These are phyloP conservation scores for Cephalotrichum gorgonifer DNA, from an alignment of 2,329 filamentous ascomycete species.

Conservation along the genomic window DNA sequence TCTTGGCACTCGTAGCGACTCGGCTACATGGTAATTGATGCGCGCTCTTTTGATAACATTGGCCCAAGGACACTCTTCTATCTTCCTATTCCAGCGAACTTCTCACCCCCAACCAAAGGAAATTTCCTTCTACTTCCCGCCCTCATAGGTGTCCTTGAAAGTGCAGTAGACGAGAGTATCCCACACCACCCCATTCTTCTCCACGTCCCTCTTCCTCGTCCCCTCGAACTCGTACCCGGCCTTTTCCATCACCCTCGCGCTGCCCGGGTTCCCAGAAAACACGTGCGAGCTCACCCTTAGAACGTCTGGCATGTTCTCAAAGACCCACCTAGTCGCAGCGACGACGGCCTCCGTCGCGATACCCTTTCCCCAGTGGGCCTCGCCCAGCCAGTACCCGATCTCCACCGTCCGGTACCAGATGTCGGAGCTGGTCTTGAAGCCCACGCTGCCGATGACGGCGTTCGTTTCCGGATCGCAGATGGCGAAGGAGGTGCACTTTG, in stretches of 20 bases:
- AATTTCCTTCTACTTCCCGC: too few relatives aligned
- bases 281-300: constrained; percentile 29
- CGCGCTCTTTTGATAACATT: too few relatives aligned
- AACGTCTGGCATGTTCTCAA: constrained; percentile 27
- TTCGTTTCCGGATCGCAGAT: constrained; percentile 20
- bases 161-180: constrained; percentile 28
- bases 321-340: constrained; percentile 31
- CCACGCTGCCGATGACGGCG: constrained; percentile 28
- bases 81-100: too few relatives aligned
- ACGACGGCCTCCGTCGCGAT: constrained; percentile 27
- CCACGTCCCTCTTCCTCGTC: constrained; percentile 24
- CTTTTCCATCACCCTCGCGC: constrained; percentile 29
- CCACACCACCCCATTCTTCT: constrained; percentile 28
- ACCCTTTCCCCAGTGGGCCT: constrained; percentile 33
- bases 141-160: too few relatives aligned
- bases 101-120: too few relatives aligned
- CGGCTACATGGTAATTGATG: too few relatives aligned
- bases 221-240: constrained; percentile 34
- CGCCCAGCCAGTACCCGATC: constrained; percentile 38
- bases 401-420: constrained; percentile 32
- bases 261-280: constrained; percentile 28
- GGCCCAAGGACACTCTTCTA: too few relatives aligned
- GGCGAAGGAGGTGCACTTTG: constrained; percentile 19
- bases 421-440: constrained; percentile 23
- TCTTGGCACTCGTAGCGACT: too few relatives aligned